Evolutionary conservation across 148 eudicot genomes (phyloP).

Genomic region (Arbutus unedo): DNA sequence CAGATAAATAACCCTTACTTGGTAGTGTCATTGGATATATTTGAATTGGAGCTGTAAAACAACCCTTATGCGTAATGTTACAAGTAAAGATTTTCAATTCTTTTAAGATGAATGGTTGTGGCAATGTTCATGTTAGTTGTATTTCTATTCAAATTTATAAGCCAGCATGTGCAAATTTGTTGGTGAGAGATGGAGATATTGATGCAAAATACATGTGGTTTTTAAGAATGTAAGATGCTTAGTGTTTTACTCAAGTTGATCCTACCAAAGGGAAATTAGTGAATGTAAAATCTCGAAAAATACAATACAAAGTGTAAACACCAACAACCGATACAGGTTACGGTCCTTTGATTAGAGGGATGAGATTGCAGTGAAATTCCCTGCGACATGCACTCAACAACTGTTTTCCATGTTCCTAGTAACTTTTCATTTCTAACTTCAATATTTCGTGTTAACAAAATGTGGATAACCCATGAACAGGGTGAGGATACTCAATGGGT

Average conservation of each 20-base stretch:
- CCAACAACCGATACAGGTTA: not conserved
- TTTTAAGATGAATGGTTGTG: not conserved
- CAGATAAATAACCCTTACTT: too few species aligned
- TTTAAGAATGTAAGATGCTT: not conserved
- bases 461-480: constrained; percentile 21
- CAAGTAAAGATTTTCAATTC: too few species aligned
- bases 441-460: not conserved
- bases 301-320: not conserved
- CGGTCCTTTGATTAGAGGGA: not conserved
- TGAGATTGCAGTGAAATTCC: not conserved
- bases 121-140: not conserved
- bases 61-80: too few species aligned
- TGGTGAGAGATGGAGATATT: not conserved
- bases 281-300: not conserved
- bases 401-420: not conserved
- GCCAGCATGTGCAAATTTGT: not conserved
- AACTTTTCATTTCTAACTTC: not conserved
- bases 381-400: not conserved
- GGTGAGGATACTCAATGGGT: constrained; percentile 85
- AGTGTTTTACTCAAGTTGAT: not conserved
- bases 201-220: too few species aligned
- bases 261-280: too few species aligned
- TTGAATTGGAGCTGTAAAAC: too few species aligned
- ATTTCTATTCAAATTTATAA: not conserved
- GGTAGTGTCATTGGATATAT: too few species aligned